Evolutionary conservation across 495 filamentous ascomycete genomes (phyloP), one percentile per base, ranked within the genome.

Genomic region (Trichoderma parareesei): DNA sequence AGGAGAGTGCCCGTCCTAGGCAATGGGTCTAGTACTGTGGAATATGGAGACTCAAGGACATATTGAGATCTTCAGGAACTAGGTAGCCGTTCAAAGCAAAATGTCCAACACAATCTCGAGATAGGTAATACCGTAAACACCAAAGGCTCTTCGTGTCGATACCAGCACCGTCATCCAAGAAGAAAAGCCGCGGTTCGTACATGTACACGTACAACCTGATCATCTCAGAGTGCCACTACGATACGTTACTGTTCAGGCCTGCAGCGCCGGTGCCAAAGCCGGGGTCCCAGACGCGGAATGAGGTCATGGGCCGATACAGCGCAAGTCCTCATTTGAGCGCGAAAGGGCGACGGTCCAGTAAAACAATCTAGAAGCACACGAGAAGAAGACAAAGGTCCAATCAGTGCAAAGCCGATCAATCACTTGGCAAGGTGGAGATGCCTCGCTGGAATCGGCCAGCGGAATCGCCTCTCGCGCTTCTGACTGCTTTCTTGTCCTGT

Each of bases 281-380:
- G 53, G 53, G 53, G 53, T 57, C 37, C 33, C 53, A 37, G 53
- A 57, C 3, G 53, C 53, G 37, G 2, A 10, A 57, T 57, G 53
- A 57, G 53, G 53, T 57, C 53, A 57, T 57, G 37, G 53, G 53
- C 53, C 53, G 53, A 57, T 9, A 10, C 53, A 48, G 13, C 33
- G 53, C 53, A 20, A 33, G 11, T 33, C 53, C 53, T 27, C 53
- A 10, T 57, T 37, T 57, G 13, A 6, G 37, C 53, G 53, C 53
- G 53, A 57, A 37, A 57, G 18, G 27, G 53, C 53, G 53, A 57
- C 53, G 53, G 27, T 27, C 53, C 53, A 57, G 40, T 11, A 57
- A 55, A 20, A 57, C 53, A 57, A 57, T 57, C 53, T 57, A 57
- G 53, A 57, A 57, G 53, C 53, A 57, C 33, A 37, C 27, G 27